Percentiles rank a stretch among this genome's conserved stretches.
These are phyloP conservation scores for Saxophila tyrrhenica DNA, from an alignment of 495 filamentous ascomycete species.

Conservation along the genomic window DNA sequence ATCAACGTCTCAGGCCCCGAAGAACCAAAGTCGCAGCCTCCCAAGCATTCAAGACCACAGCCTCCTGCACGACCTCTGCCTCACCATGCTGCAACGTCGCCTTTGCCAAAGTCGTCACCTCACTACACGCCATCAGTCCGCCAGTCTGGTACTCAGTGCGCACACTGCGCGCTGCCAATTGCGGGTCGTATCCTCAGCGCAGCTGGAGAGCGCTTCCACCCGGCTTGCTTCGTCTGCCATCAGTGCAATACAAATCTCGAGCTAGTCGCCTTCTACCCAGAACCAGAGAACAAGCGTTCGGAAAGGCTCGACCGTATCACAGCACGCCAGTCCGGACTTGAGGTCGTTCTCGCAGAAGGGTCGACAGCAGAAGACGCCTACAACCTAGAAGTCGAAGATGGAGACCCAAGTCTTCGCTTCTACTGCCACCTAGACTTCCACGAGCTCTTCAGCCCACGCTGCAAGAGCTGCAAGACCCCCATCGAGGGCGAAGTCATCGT, in stretches of 20 bases:
- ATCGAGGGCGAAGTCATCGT: conserved; percentile 93
- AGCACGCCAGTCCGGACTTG: conserved; percentile 43
- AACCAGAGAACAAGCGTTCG: conserved; percentile 58
- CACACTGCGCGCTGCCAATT: conserved; percentile 72
- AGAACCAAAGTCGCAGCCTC: conserved; percentile 9
- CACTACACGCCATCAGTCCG: conserved; percentile 38
- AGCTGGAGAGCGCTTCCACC: conserved; percentile 71
- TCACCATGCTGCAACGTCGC: conserved; percentile 26
- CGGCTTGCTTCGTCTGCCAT: conserved; percentile 84
- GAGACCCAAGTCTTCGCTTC: conserved; percentile 62
- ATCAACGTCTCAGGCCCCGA: conserved; percentile 35
- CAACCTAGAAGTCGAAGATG: conserved; percentile 49
- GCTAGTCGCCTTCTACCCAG: conserved; percentile 89
- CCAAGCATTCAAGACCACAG: conserved; percentile 15
- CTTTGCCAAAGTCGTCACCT: conserved; percentile 31
- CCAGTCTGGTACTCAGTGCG: conserved; percentile 61
- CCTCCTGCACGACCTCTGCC: conserved; percentile 27
- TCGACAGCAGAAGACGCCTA: conserved; percentile 7
- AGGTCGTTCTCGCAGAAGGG: conserved; percentile 43
- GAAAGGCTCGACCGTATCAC: conserved; percentile 61
- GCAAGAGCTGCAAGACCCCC: conserved; percentile 95
- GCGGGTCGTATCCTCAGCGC: conserved; percentile 83
- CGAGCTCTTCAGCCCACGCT: conserved; percentile 82
- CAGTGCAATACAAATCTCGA: conserved; percentile 80
- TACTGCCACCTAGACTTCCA: conserved; percentile 99